Evolutionary conservation across 2,329 filamentous ascomycete genomes (phyloP).

Genomic region (Dactylonectria estremocensis): DNA sequence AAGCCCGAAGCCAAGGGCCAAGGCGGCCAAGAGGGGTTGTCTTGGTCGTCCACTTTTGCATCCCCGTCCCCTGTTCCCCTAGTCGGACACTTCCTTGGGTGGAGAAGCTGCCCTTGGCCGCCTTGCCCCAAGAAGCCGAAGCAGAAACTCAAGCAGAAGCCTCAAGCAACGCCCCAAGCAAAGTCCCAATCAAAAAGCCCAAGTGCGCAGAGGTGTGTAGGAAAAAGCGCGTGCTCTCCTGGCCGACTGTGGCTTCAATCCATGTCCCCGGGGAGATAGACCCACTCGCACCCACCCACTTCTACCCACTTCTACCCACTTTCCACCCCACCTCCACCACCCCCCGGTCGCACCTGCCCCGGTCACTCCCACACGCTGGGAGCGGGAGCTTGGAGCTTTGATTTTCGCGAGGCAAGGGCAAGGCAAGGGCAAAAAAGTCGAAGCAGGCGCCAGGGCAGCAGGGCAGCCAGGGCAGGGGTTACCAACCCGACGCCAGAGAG

Average conservation of each 20-base stretch:
- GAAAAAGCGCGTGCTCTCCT: background rate
- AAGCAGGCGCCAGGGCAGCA: conserved; percentile 7
- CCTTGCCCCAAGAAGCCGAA: background rate
- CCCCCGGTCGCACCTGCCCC: conserved; percentile 21
- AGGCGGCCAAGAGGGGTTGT: background rate
- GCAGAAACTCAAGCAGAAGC: background rate
- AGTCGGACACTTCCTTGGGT: conserved; percentile 7
- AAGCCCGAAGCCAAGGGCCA: background rate
- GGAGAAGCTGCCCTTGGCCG: conserved; percentile 13
- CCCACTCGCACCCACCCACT: background rate
- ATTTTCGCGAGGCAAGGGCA: conserved; percentile 28
- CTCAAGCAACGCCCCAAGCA: background rate
- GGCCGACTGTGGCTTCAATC: background rate
- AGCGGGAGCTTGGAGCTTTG: conserved; percentile 32
- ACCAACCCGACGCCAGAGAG: conserved; percentile 1
- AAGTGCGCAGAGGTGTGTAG: too few relatives aligned
- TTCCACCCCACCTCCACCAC: background rate
- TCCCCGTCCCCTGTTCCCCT: background rate
- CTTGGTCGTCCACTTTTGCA: background rate
- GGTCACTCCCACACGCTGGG: conserved; percentile 31
- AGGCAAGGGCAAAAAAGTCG: background rate
- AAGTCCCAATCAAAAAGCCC: background rate
- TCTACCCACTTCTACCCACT: too few relatives aligned
- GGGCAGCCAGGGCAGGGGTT: conserved; percentile 21
- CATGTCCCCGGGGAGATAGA: conserved; percentile 2